Conservation (phyloP, 768 basidiomycete genomes). For the Gautieria morchelliformis region DNA sequence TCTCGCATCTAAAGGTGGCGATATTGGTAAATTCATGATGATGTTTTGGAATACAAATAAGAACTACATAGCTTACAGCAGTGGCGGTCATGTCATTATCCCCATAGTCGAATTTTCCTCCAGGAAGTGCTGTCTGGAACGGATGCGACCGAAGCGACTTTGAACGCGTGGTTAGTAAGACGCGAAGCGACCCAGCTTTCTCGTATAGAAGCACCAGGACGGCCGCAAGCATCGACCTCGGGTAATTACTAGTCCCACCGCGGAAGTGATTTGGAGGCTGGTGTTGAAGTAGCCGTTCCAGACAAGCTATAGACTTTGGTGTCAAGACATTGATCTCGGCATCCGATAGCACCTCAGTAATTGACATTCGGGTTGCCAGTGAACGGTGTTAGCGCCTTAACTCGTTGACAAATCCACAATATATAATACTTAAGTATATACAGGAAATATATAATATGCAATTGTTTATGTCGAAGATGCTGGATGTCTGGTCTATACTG, state of each 20-base stretch:
- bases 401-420: too few relatives aligned
- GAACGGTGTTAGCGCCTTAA: too few relatives aligned
- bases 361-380: neutral
- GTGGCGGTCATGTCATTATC: slow-evolving; percentile 59
- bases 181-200: slow-evolving; percentile 52
- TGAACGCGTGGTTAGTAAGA: slow-evolving; percentile 80
- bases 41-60: neutral
- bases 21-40: too few relatives aligned
- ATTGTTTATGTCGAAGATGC: too few relatives aligned
- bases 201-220: slow-evolving; percentile 78
- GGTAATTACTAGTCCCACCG: slow-evolving; percentile 22
- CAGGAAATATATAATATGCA: neutral
- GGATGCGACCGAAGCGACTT: slow-evolving; percentile 66
- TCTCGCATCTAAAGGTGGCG: slow-evolving; percentile 54
- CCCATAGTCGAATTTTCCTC: slow-evolving; percentile 62
- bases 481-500: neutral
- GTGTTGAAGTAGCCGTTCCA: neutral
- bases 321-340: neutral
- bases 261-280: neutral
- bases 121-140: slow-evolving; percentile 76
- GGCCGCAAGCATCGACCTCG: slow-evolving; percentile 47
- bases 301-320: neutral
- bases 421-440: too few relatives aligned
- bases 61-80: slow-evolving; percentile 45
- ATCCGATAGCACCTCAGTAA: neutral